A percentile compares a stretch with the other conserved stretches of the same genome.
Conservation (phyloP, 768 basidiomycete species). For the Termitomyces sp. region DNA sequence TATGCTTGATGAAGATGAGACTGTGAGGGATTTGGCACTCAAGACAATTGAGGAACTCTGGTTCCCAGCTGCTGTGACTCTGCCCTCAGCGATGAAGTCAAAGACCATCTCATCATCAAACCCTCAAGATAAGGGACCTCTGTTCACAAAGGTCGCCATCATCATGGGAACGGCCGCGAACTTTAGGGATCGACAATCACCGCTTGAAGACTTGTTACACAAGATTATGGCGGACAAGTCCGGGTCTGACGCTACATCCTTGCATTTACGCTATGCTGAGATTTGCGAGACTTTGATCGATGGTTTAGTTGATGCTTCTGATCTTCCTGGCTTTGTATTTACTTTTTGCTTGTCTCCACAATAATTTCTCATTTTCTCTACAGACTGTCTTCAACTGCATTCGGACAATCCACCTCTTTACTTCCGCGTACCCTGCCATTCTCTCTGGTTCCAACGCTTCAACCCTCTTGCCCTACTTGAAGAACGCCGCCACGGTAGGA, state of each 20-base stretch:
- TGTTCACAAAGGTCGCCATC: slow-evolving; percentile 67
- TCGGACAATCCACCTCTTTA: slow-evolving; percentile 79
- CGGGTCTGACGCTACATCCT: slow-evolving; percentile 43
- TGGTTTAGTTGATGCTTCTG: slow-evolving; percentile 82
- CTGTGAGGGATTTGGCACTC: slow-evolving; percentile 88
- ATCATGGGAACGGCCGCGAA: slow-evolving; percentile 84
- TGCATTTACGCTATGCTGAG: slow-evolving; percentile 71
- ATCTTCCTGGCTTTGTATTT: slow-evolving; percentile 71
- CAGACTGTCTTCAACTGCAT: slow-evolving; percentile 84
- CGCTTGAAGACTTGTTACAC: slow-evolving; percentile 81
- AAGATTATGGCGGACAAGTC: slow-evolving; percentile 76
- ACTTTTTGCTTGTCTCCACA: slow-evolving; percentile 9
- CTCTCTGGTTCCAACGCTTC: slow-evolving; percentile 83
- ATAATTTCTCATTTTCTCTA: background rate
- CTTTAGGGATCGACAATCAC: slow-evolving; percentile 80
- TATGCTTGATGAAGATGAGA: slow-evolving; percentile 91
- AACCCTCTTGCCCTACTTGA: slow-evolving; percentile 86
- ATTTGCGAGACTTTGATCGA: slow-evolving; percentile 87
- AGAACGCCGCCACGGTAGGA: slow-evolving; percentile 71
- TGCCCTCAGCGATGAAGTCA: slow-evolving; percentile 36
- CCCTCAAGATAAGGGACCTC: slow-evolving; percentile 47
- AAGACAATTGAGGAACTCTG: slow-evolving; percentile 91
- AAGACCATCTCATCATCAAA: slow-evolving; percentile 25
- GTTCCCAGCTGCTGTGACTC: slow-evolving; percentile 48
- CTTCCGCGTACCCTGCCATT: slow-evolving; percentile 77